phyloP scores from a whole-genome alignment of 768 basidiomycete species.

The Leccinum truebloodii region DNA sequence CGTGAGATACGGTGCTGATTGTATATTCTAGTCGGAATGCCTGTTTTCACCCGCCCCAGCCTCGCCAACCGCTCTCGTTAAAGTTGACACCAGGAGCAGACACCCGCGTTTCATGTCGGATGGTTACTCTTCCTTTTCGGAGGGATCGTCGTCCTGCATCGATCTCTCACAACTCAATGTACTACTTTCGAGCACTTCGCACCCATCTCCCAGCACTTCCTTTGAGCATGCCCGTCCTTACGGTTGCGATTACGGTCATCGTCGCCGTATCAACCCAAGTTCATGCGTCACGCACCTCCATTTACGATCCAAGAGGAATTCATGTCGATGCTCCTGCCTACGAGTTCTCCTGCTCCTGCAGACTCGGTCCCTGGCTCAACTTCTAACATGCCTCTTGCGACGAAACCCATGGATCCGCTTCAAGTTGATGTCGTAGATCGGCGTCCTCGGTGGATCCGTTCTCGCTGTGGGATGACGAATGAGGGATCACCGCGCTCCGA shows the following conservation, averaged over 20 bases:
- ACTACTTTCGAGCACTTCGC: slow-evolving; percentile 54
- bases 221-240: slow-evolving; percentile 44
- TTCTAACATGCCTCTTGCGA: slow-evolving; percentile 32
- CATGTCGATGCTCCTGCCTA: slow-evolving; percentile 33
- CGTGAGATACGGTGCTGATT: slow-evolving; percentile 4
- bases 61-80: slow-evolving; percentile 58
- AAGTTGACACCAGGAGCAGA: slow-evolving; percentile 62
- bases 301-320: slow-evolving; percentile 81
- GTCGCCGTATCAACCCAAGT: slow-evolving; percentile 66
- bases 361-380: slow-evolving; percentile 17
- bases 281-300: slow-evolving; percentile 61
- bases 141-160: slow-evolving; percentile 76
- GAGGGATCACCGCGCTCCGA: slow-evolving; percentile 61
- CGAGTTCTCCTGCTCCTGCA: slow-evolving; percentile 26
- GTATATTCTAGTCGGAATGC: slow-evolving; percentile 40
- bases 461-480: slow-evolving; percentile 66
- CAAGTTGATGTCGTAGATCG: slow-evolving; percentile 56
- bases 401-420: slow-evolving; percentile 28
- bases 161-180: slow-evolving; percentile 64
- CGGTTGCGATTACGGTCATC: slow-evolving; percentile 65
- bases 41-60: slow-evolving; percentile 63
- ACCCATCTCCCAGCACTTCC: slow-evolving; percentile 46
- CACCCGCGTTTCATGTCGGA: slow-evolving; percentile 69
- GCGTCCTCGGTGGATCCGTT: slow-evolving; percentile 46
- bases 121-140: slow-evolving; percentile 62